A percentile compares a stretch with the other conserved stretches of the same genome.
phyloP scores from a whole-genome alignment of 2,329 filamentous ascomycete species.

The Trichoderma sp. region DNA sequence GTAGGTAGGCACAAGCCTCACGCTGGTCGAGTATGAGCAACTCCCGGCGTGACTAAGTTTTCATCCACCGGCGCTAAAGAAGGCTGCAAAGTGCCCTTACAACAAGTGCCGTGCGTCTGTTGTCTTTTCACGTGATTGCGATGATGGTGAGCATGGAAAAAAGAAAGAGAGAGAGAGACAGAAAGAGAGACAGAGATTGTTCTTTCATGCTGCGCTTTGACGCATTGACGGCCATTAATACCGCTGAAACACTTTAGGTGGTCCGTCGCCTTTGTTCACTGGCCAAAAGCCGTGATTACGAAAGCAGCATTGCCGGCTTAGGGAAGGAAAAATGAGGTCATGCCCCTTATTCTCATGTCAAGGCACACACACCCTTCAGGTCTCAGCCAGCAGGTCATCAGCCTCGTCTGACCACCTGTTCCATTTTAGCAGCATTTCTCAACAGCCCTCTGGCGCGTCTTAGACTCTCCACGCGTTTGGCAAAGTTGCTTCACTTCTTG shows the following conservation, averaged over 20 bases:
- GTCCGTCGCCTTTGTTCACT: neutral
- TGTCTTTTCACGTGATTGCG: neutral
- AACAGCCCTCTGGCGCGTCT: conserved; percentile 1
- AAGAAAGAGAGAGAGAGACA: neutral
- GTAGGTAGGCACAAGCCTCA: neutral
- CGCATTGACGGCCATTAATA: neutral
- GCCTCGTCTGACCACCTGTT: conserved; percentile 23
- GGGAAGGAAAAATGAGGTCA: conserved; percentile 18
- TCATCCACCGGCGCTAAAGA: neutral
- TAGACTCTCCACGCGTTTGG: neutral
- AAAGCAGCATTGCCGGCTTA: neutral
- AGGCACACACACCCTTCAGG: conserved; percentile 13
- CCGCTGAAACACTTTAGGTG: neutral
- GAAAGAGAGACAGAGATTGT: neutral
- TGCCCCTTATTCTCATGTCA: conserved; percentile 16
- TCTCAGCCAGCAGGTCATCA: conserved; percentile 21
- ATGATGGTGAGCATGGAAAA: neutral
- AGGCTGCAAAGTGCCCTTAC: neutral
- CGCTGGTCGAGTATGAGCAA: neutral
- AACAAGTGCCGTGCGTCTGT: neutral
- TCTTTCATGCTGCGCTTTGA: neutral
- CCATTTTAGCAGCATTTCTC: neutral
- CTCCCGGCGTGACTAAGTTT: neutral
- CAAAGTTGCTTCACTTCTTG: neutral
- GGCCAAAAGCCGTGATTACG: neutral